These are phyloP conservation scores for Daldinia loculata DNA, from an alignment of 495 filamentous ascomycete genomes.

Conservation along the genomic window DNA sequence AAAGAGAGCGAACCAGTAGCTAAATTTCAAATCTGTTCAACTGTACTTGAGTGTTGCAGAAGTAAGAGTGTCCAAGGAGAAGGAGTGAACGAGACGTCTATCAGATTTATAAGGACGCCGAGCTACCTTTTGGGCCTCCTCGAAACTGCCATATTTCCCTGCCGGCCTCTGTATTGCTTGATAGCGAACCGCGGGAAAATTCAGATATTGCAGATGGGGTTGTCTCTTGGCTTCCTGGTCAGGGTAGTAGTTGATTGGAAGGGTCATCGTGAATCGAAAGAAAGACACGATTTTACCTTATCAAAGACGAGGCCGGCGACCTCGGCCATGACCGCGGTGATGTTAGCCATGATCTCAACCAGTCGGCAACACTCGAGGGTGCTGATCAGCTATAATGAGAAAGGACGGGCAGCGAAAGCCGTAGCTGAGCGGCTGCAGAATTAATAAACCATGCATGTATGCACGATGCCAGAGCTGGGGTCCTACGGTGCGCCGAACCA, in stretches of 20 bases:
- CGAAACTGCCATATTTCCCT: neutral
- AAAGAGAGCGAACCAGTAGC: too few relatives aligned
- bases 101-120: neutral
- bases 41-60: neutral
- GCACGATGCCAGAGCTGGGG: too few relatives aligned
- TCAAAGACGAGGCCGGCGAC: neutral
- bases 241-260: too few relatives aligned
- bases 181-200: neutral
- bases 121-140: neutral
- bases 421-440: neutral
- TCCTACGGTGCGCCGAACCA: neutral
- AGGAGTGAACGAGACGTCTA: neutral
- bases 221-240: neutral
- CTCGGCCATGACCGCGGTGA: neutral
- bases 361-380: too few relatives aligned
- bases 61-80: neutral
- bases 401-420: neutral
- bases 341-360: neutral
- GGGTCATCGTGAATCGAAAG: neutral
- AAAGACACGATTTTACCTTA: neutral
- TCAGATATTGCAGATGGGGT: neutral
- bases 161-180: neutral
- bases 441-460: too few relatives aligned
- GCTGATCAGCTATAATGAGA: neutral
- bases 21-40: too few relatives aligned